A percentile compares a stretch with the other conserved stretches of the same genome.
Conservation (phyloP, 1,139 yeast genomes). For the Yamadazyma diospyri region DNA sequence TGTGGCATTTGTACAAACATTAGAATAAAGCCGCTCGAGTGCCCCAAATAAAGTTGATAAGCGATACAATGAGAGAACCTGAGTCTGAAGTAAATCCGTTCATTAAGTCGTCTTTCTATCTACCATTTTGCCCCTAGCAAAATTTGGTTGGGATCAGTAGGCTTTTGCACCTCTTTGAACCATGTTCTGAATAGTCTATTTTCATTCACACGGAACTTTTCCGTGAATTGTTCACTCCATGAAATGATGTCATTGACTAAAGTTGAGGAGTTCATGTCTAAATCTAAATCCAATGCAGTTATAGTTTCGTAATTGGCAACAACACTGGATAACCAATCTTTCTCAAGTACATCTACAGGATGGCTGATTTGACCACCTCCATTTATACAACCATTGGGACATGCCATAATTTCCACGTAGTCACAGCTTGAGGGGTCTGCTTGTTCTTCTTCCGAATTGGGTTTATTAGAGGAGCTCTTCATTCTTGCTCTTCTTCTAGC, state of each 20-base stretch:
- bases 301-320: constrained; percentile 28
- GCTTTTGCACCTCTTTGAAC: constrained; percentile 50
- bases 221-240: constrained; percentile 36
- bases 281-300: constrained; percentile 13
- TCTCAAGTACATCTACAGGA: constrained; percentile 33
- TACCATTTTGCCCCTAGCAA: constrained; percentile 46
- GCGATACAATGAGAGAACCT: no score
- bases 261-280: constrained; percentile 4
- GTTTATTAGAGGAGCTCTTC: constrained; percentile 19
- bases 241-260: constrained; percentile 16
- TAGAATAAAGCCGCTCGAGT: no score
- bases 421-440: constrained; percentile 71
- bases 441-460: constrained; percentile 2
- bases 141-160: constrained; percentile 45
- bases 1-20: no score
- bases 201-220: constrained; percentile 24
- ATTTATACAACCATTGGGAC: constrained; percentile 96
- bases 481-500: constrained; percentile 42
- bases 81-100: no score
- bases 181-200: constrained; percentile 43
- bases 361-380: constrained; percentile 90
- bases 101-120: no score
- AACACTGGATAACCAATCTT: constrained; percentile 41
- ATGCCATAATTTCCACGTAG: constrained; percentile 94
- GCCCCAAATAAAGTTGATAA: no score